These are phyloP conservation scores for Ceratocystis cubensis DNA, from an alignment of 2,329 filamentous ascomycete genomes.

Conservation along the genomic window DNA sequence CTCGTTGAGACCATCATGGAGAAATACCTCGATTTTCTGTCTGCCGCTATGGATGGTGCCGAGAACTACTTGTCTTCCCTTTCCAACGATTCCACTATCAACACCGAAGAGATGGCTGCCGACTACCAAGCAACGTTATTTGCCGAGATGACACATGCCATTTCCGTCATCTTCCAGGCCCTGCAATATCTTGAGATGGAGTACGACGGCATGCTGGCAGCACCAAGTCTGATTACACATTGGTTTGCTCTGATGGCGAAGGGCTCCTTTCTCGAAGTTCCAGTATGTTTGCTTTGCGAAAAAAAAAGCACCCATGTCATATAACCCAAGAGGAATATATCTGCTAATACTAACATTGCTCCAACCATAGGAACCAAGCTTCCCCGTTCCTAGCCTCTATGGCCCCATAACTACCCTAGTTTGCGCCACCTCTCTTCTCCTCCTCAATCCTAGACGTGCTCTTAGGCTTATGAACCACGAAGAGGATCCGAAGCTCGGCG, in stretches of 20 bases:
- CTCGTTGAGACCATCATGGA: conserved; percentile 24
- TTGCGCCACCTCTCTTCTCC: conserved; percentile 55
- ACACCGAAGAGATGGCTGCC: conserved; percentile 41
- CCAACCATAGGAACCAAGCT: conserved; percentile 12
- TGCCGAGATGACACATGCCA: conserved; percentile 58
- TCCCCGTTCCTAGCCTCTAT: conserved; percentile 19
- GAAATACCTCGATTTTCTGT: conserved; percentile 37
- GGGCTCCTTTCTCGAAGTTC: conserved; percentile 57
- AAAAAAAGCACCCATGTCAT: not conserved
- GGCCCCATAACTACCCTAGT: conserved; percentile 46
- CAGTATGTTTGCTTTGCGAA: conserved; percentile 33
- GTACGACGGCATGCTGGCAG: conserved; percentile 15
- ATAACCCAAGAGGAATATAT: no score
- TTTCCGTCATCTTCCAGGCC: conserved; percentile 61
- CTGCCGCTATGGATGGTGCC: conserved; percentile 38
- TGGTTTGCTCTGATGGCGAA: conserved; percentile 38
- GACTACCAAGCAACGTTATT: conserved; percentile 52
- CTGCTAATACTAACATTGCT: not conserved
- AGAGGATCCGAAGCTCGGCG: conserved; percentile 31
- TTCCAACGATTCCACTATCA: conserved; percentile 37
- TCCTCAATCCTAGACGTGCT: conserved; percentile 54
- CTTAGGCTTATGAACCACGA: conserved; percentile 44
- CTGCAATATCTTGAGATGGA: conserved; percentile 32
- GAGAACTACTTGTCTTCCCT: conserved; percentile 39
- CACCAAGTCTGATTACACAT: conserved; percentile 15